Evolutionary conservation across 2,329 filamentous ascomycete species (phyloP).

Genomic region (Amauroascus verrucosus): DNA sequence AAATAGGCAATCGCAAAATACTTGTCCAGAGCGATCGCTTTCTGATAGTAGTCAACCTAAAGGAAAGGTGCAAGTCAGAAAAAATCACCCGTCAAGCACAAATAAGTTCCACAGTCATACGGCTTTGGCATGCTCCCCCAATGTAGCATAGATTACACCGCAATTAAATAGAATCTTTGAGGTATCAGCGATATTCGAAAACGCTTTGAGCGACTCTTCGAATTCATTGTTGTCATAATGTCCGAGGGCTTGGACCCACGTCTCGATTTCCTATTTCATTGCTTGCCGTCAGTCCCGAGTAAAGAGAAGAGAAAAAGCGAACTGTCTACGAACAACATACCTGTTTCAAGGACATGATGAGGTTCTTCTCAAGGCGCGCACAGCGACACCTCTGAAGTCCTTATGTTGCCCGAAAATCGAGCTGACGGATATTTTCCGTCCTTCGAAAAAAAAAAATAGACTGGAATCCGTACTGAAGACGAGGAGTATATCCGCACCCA

Average conservation of each 20-base stretch:
- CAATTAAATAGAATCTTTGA: conserved; percentile 99
- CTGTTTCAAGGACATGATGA: conserved; percentile 21
- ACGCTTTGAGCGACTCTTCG: conserved; percentile 73
- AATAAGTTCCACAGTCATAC: conserved; percentile 46
- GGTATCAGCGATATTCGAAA: conserved; percentile 81
- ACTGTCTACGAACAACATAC: conserved; percentile 10
- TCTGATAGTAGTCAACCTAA: conserved; percentile 89
- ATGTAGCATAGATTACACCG: conserved; percentile 90
- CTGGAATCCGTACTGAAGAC: not conserved
- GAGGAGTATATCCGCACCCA: not conserved
- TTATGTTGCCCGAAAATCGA: conserved; percentile 5
- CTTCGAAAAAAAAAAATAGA: not conserved
- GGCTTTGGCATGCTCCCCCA: conserved; percentile 91
- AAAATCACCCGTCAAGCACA: not conserved
- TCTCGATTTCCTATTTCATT: conserved; percentile 81
- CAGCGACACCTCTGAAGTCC: not conserved
- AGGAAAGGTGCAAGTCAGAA: conserved; percentile 13
- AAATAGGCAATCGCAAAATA: conserved; percentile 98
- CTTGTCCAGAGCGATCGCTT: conserved; percentile 78
- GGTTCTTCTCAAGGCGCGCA: conserved; percentile 3
- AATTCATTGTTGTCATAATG: conserved; percentile 98
- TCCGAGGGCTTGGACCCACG: conserved; percentile 83
- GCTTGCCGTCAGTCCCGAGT: not conserved
- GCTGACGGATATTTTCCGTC: not conserved
- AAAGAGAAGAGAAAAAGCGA: not conserved